phyloP scores from a whole-genome alignment of 23 red algal genomes.

The Pyropia haitanensis region DNA sequence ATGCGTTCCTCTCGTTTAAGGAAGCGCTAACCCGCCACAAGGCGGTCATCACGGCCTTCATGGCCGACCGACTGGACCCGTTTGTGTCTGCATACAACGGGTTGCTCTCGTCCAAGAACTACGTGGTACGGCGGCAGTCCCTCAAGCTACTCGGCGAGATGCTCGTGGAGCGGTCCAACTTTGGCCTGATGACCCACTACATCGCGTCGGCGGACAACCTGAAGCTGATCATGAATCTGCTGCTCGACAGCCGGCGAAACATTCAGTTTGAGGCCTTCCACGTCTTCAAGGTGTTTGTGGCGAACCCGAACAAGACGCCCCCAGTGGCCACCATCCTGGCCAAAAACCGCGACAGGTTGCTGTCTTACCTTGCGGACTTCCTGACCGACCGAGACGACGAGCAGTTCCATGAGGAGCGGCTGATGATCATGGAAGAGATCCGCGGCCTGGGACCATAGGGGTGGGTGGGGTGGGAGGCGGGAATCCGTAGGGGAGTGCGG shows the following conservation, averaged over 20 bases:
- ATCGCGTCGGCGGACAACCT: constrained; percentile 78
- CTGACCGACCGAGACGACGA: constrained; percentile 80
- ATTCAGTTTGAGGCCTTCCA: constrained; percentile 99
- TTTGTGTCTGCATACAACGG: constrained; percentile 71
- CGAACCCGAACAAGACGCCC: constrained; percentile 86
- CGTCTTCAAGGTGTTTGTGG: constrained; percentile 98
- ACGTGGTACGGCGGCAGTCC: constrained; percentile 77
- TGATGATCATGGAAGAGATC: constrained; percentile 61
- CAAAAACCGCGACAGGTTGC: constrained; percentile 68
- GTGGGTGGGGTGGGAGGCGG: neutral
- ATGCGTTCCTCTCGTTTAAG: constrained; percentile 87
- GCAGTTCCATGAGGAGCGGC: constrained; percentile 84
- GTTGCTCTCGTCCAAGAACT: constrained; percentile 72
- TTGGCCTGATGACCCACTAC: constrained; percentile 88
- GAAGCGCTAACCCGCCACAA: constrained; percentile 73
- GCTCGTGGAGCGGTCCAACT: constrained; percentile 82
- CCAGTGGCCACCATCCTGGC: constrained; percentile 70
- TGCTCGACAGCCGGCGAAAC: constrained; percentile 79
- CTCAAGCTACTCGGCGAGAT: constrained; percentile 90
- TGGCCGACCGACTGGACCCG: constrained; percentile 59
- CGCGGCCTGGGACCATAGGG: constrained; percentile 11
- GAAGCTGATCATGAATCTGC: constrained; percentile 89
- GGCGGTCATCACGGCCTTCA: constrained; percentile 59
- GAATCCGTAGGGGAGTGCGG: too few species aligned
- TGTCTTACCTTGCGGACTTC: constrained; percentile 73